Conservation (phyloP, 1,284 basidiomycete genomes). For the Naganishia liquefaciens region DNA sequence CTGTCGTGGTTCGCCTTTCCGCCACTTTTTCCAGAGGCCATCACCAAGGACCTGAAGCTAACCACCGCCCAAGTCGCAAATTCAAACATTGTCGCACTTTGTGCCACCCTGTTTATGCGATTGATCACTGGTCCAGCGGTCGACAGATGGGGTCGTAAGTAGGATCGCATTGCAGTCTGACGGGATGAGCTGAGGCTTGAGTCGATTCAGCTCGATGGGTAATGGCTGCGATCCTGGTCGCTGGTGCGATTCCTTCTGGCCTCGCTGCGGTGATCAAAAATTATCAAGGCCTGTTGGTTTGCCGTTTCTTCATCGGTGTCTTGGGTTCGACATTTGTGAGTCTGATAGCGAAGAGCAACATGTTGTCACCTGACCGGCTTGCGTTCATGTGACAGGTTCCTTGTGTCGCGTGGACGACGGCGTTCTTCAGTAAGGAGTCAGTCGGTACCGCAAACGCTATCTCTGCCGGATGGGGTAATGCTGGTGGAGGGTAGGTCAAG, state of each 20-base stretch:
- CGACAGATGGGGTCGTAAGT: slow-evolving; percentile 60
- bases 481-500: slow-evolving; percentile 48
- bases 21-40: slow-evolving; percentile 64
- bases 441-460: slow-evolving; percentile 64
- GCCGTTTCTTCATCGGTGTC: slow-evolving; percentile 62
- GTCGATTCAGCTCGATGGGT: slow-evolving; percentile 57
- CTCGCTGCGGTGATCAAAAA: slow-evolving; percentile 60
- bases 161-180: not conserved
- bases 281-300: slow-evolving; percentile 57
- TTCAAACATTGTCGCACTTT: slow-evolving; percentile 64
- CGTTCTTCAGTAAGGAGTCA: slow-evolving; percentile 68
- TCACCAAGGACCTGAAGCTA: slow-evolving; percentile 62
- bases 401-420: slow-evolving; percentile 68
- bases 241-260: slow-evolving; percentile 67
- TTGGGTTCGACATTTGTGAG: slow-evolving; percentile 65
- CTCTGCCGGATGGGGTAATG: slow-evolving; percentile 59
- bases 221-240: slow-evolving; percentile 62
- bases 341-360: slow-evolving; percentile 39
- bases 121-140: slow-evolving; percentile 62
- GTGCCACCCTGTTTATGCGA: slow-evolving; percentile 62
- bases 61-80: slow-evolving; percentile 59
- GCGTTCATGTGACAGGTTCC: slow-evolving; percentile 56
- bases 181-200: no score
- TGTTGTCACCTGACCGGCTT: slow-evolving; percentile 54
- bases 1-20: slow-evolving; percentile 65